Conservation (phyloP, 257 asterid species). For the Leptodermis oblonga region DNA sequence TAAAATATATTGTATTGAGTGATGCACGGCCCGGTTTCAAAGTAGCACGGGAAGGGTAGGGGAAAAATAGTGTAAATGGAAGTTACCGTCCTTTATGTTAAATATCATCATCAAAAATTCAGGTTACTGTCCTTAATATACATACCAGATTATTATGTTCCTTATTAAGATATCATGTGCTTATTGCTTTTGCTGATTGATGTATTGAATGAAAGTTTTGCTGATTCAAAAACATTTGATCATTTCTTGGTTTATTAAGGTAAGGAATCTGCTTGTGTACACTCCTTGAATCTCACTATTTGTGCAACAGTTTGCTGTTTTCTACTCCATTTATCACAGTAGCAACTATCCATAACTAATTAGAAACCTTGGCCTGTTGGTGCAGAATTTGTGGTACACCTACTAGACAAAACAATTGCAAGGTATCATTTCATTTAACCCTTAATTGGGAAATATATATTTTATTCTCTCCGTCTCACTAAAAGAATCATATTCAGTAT, state of each 20-base stretch:
- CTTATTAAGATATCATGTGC: too few relatives aligned
- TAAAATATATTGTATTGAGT: too few relatives aligned
- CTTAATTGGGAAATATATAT: not conserved
- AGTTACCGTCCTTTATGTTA: too few relatives aligned
- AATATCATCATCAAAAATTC: not conserved
- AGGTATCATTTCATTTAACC: conserved; percentile 39
- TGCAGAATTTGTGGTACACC: conserved; percentile 76
- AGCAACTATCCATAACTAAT: not conserved
- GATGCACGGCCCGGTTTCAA: too few relatives aligned
- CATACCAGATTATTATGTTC: not conserved
- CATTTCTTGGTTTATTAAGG: not conserved
- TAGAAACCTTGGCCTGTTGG: conserved; percentile 11
- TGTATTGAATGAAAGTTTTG: too few relatives aligned
- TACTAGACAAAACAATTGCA: conserved; percentile 76
- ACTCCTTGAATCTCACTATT: not conserved
- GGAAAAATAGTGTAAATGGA: too few relatives aligned
- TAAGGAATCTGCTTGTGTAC: not conserved
- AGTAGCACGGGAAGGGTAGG: too few relatives aligned
- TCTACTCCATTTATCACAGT: not conserved
- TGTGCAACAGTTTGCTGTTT: not conserved
- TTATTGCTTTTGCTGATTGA: too few relatives aligned
- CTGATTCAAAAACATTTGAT: too few relatives aligned
- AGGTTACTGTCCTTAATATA: not conserved
- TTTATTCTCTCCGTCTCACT: too few relatives aligned
- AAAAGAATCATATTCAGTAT: not conserved